These are phyloP conservation scores for Ogataea ramenticola DNA, from an alignment of 805 yeast genomes.

Conservation along the genomic window DNA sequence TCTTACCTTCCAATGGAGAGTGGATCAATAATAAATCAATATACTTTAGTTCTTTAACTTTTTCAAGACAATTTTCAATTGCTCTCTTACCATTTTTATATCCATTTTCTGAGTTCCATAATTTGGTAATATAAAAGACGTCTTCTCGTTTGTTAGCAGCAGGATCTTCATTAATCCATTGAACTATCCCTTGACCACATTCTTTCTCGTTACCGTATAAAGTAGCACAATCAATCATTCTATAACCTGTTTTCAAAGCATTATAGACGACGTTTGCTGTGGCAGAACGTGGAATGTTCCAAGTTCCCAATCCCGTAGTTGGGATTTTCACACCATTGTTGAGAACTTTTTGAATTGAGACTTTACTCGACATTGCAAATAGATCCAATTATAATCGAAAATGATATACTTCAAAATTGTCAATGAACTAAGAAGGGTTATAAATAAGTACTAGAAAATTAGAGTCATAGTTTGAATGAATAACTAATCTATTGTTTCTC, in stretches of 20 bases:
- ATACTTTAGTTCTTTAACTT: slow-evolving; percentile 50
- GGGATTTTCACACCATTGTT: slow-evolving; percentile 49
- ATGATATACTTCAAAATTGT: no score
- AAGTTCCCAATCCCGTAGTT: slow-evolving; percentile 43
- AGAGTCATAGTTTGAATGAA: no score
- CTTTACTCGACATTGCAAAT: neutral
- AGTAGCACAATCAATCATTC: slow-evolving; percentile 42
- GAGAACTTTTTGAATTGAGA: slow-evolving; percentile 26
- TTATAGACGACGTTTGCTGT: slow-evolving; percentile 34
- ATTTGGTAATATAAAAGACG: slow-evolving; percentile 60
- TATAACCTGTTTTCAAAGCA: slow-evolving; percentile 37
- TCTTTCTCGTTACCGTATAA: slow-evolving; percentile 41
- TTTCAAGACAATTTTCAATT: slow-evolving; percentile 44
- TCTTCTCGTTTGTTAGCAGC: slow-evolving; percentile 36
- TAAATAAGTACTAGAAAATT: no score
- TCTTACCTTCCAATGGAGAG: slow-evolving; percentile 46
- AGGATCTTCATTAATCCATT: slow-evolving; percentile 33
- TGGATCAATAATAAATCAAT: slow-evolving; percentile 68
- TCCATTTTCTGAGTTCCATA: slow-evolving; percentile 65
- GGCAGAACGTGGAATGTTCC: slow-evolving; percentile 29
- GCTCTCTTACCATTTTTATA: slow-evolving; percentile 51
- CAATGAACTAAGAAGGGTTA: no score
- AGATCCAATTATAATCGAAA: no score
- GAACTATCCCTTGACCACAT: slow-evolving; percentile 39
- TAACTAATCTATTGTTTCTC: no score